Evolutionary conservation across 345 rosid species (phyloP), one percentile per base, ranked within the genome.

Genomic region (Gynandropsis gynandra): DNA sequence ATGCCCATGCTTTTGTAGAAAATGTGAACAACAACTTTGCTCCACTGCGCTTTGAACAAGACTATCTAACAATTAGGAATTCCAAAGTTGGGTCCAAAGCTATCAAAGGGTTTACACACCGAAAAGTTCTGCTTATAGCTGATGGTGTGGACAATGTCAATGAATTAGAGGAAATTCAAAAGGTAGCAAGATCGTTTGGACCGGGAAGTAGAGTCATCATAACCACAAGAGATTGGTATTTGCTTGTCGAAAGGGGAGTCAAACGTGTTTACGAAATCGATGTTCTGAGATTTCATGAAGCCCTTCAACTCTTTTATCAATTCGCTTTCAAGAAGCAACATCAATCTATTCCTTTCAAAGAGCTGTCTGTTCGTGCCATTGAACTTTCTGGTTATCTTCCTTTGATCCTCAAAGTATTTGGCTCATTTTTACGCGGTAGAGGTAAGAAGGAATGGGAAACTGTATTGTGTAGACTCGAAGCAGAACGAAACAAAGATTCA

Each of bases 381-480:
- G 5, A 12, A 40, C 59, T 61, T 61, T 61, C 50, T 15, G 18
- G 54, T 3, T 72, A 77, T 0, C 16, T 68, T 29, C 80, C 72
- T 12, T 40, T 71, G 10, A 68, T 72, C 8, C 33, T 75, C 14
- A 52, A 41, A 45, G 58, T 65, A 1, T 8, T 65, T 7, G 73
- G 70, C 2, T 56, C 60, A 0, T 59, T 7, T 39, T 47, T 72
- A 7, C 36, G 17, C 4, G 42, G 31, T 10, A 47, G 47, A 14
- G 12, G 12, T 8, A 4, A 8, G 10, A 20, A 15, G 9, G 38
- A 52, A 11, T 66, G 67, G 78, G 62, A 63, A 47, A 52, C 58
- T 24, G 40, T 52, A 8, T 7, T 59, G 9, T 0, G 42, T n/a
- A 45, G 15, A 50, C 35, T 60, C 16, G 57, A 42, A 48, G 29